Evolutionary conservation across 768 basidiomycete genomes (phyloP), one percentile per base, ranked within the genome.

Genomic region (Tylopilus felleus): DNA sequence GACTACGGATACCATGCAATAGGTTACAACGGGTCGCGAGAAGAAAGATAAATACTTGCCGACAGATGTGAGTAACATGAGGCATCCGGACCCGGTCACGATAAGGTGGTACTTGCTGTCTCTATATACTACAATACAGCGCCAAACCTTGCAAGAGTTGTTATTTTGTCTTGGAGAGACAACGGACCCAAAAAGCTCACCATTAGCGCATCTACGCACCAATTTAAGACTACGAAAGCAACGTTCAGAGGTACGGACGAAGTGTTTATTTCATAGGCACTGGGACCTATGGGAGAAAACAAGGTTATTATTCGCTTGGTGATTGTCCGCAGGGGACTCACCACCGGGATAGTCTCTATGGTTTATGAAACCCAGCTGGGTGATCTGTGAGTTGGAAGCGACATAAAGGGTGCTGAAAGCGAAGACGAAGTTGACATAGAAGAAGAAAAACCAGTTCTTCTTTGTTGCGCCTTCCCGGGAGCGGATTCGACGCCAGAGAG

Each of bases 341-440:
- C 68, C 69, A 21, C 66, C 70, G 1, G 70, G 68, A 39, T 66
- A 71, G 23, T 72, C 51, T 25, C 70, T 68, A 29, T 71, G 19
- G 25, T 66, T 59, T 48, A 70, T 63, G 54, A 71, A 70, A 14
- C 60, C 66, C 8, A 68, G 41, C 23, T 71, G 66, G 40, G 65
- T 70, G 39, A 68, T 66, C 12, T 57, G 47, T 0, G 68, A 39
- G 27, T 63, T 66, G 55, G 55, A 27, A 1, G 51, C 61, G 31
- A 59, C 59, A 41, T 66, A 71, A 47, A 71, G 47, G 5, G 70
- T 70, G 8, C 64, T 64, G 42, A 70, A 25, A 12, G 47, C 58
- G 42, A 70, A 72, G 35, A 70, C 22, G 54, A 70, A 41, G 31
- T 61, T 57, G 43, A 70, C 63, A 50, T 71, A 70, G 58, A 56